Evolutionary conservation across 169 alveolate species (phyloP).

Genomic region (Perkinsus chesapeaki): DNA sequence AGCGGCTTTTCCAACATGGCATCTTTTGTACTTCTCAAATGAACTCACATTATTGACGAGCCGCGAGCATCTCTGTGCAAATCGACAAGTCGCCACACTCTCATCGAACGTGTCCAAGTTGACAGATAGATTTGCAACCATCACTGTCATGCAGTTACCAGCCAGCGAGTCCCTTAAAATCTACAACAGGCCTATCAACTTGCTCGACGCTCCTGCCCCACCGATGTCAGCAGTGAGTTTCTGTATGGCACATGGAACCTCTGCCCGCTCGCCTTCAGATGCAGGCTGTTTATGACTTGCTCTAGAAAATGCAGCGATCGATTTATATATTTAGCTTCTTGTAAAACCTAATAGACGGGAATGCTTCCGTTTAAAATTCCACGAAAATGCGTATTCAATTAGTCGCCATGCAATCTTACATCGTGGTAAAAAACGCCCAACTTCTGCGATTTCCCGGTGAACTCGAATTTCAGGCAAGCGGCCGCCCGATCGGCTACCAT

Average conservation of each 20-base stretch:
- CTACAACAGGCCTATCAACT: not conserved
- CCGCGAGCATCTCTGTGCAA: not conserved
- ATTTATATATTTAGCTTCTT: conserved; percentile 20
- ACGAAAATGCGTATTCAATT: too few relatives aligned
- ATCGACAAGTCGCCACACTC: not conserved
- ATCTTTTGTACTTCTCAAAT: not conserved
- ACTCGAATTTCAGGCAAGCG: too few relatives aligned
- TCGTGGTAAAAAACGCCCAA: too few relatives aligned
- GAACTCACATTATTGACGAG: not conserved
- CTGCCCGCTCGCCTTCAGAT: conserved; percentile 20
- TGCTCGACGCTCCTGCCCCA: not conserved
- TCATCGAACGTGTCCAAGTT: not conserved
- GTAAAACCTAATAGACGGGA: not conserved
- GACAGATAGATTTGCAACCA: not conserved
- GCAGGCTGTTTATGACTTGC: conserved; percentile 31
- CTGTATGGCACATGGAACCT: conserved; percentile 3
- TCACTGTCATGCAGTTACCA: not conserved
- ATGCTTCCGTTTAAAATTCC: too few relatives aligned
- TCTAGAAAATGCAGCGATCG: conserved; percentile 32
- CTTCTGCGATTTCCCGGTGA: too few relatives aligned
- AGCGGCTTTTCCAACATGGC: not conserved
- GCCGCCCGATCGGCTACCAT: too few relatives aligned
- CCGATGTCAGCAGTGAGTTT: not conserved
- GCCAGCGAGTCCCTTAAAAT: not conserved
- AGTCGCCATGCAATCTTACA: too few relatives aligned